A percentile compares a stretch with the other conserved stretches of the same genome.
phyloP scores from a whole-genome alignment of 768 basidiomycete species.

The Trametes meyenii region DNA sequence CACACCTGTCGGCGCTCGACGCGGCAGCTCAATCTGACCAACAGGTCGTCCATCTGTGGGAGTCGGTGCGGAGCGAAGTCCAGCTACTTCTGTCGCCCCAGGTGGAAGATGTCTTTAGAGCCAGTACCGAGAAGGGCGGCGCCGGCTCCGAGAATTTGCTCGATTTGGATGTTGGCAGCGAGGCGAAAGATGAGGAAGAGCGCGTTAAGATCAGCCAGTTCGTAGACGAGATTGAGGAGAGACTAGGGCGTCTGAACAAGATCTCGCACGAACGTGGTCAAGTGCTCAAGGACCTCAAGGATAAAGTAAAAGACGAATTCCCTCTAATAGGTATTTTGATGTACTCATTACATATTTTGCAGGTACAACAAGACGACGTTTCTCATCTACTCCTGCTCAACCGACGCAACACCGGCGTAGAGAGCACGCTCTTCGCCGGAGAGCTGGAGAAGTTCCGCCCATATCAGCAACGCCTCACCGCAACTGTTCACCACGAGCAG shows the following conservation, averaged over 20 bases:
- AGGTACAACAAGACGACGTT: conserved; percentile 97
- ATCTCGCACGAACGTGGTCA: conserved; percentile 85
- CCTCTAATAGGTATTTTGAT: not conserved
- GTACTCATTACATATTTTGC: not conserved
- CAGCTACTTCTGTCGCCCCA: conserved; percentile 58
- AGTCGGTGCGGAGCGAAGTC: conserved; percentile 66
- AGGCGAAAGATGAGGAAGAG: conserved; percentile 65
- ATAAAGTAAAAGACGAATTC: conserved; percentile 62
- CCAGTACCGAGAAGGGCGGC: conserved; percentile 45
- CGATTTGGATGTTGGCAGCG: conserved; percentile 73
- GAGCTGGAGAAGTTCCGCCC: conserved; percentile 97
- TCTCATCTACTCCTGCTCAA: conserved; percentile 93
- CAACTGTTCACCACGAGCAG: conserved; percentile 80
- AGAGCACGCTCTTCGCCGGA: conserved; percentile 86
- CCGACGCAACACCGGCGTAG: conserved; percentile 79
- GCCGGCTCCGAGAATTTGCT: conserved; percentile 49
- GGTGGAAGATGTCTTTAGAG: conserved; percentile 65
- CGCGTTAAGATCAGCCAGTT: conserved; percentile 64
- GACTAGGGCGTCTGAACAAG: conserved; percentile 75
- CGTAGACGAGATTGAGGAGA: conserved; percentile 78
- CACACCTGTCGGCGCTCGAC: conserved; percentile 68
- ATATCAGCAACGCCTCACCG: conserved; percentile 79
- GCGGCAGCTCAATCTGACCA: conserved; percentile 79
- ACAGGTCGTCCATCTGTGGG: conserved; percentile 77
- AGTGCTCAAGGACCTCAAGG: conserved; percentile 91